Evolutionary conservation across 2,329 filamentous ascomycete species (phyloP).

Genomic region (Penicillium thymicola): DNA sequence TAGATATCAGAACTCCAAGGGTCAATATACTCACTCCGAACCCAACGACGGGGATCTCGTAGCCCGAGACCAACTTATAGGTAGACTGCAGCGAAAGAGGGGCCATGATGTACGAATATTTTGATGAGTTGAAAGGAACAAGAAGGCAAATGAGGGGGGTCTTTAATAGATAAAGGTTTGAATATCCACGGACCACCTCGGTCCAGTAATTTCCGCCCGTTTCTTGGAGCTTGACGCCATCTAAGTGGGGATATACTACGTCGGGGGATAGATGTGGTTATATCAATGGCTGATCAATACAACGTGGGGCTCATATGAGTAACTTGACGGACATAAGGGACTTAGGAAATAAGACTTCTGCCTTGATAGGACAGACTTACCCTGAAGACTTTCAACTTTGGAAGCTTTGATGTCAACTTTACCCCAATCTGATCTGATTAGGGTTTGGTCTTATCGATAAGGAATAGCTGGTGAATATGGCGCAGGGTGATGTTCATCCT

Average conservation of each 20-base stretch:
- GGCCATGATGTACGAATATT: conserved; percentile 22
- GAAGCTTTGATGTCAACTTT: not conserved
- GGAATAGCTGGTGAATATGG: not conserved
- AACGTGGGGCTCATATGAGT: not conserved
- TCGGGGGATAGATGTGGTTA: not conserved
- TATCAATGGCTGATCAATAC: conserved; percentile 11
- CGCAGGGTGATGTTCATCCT: not conserved
- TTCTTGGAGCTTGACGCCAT: conserved; percentile 7
- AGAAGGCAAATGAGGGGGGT: not conserved
- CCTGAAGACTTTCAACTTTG: not conserved
- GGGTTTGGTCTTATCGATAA: not conserved
- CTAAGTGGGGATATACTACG: conserved; percentile 5
- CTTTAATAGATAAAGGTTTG: not conserved
- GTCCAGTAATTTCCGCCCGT: conserved; percentile 13
- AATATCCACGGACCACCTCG: conserved; percentile 13
- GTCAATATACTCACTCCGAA: conserved; percentile 38
- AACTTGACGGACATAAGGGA: not conserved
- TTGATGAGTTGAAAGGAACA: not conserved
- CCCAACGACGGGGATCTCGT: conserved; percentile 41
- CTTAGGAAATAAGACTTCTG: not conserved
- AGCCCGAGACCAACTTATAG: conserved; percentile 40
- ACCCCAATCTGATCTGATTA: conserved; percentile 7
- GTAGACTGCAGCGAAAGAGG: conserved; percentile 33
- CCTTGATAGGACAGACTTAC: not conserved
- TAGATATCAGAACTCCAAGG: not conserved